Evolutionary conservation across 1,284 basidiomycete species (phyloP), one percentile per base, ranked within the genome.

Genomic region (Calocybe gambosa): DNA sequence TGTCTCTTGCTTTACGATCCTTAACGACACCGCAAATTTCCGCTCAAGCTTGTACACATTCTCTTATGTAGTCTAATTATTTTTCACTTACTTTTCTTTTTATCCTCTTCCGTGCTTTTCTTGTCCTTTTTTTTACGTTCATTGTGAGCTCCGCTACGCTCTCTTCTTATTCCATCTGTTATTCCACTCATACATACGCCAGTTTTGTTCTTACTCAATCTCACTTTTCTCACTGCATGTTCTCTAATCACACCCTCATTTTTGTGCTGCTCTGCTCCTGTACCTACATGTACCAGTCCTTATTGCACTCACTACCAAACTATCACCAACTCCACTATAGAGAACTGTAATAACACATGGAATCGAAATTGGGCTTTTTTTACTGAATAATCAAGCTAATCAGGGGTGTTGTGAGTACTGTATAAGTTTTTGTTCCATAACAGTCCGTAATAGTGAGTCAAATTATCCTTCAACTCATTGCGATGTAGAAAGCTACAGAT

Each of bases 401-500:
- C n/a, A n/a, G n/a, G n/a, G n/a, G n/a, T n/a, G n/a, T n/a, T n/a
- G n/a, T n/a, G n/a, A n/a, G n/a, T n/a, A n/a, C n/a, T n/a, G n/a
- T n/a, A n/a, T n/a, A n/a, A n/a, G n/a, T n/a, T n/a, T n/a, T 35
- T 6, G n/a, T 35, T n/a, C 33, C 33, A n/a, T 18, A 35, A 9
- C 25, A 26, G 5, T 9, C 5, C 25, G 25, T 9, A 9, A 26
- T 5, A 5, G 9, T 9, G 25, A 26, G 25, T 5, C 9, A 26
- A 9, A 26, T 5, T 26, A 5, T 26, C 5, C 25, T 26, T n/a
- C n/a, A n/a, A n/a, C n/a, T n/a, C n/a, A 35, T 35, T 35, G 33
- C 7, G 35, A 12, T 18, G 29, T 5, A 31, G 29, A 31, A 26
- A 9, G 9, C 46, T 47, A 68, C 12, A 71, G 49, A 47, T 70